These are phyloP conservation scores for Eimeria sp. DNA, from an alignment of 169 alveolate genomes.

Conservation along the genomic window DNA sequence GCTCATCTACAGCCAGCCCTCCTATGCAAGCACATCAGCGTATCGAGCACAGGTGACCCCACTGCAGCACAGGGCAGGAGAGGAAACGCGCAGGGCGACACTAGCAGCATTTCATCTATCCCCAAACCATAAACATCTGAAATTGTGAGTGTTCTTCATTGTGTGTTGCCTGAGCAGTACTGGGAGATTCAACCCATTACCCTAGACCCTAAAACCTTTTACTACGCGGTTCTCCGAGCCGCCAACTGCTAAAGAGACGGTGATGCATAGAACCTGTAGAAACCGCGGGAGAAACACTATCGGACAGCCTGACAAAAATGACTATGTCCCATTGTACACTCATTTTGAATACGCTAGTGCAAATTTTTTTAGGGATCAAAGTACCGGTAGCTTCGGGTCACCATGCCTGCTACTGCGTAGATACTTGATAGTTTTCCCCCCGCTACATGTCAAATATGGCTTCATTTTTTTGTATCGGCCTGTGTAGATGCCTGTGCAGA, in stretches of 20 bases:
- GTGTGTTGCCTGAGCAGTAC: neutral
- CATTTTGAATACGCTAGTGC: neutral
- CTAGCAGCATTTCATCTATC: neutral
- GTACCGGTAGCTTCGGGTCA: neutral
- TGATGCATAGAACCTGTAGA: neutral
- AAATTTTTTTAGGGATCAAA: neutral
- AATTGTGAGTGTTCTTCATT: neutral
- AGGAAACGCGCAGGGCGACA: neutral
- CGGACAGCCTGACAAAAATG: neutral
- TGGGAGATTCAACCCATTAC: neutral
- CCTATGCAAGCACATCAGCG: neutral
- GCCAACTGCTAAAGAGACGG: neutral
- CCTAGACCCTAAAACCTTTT: no score
- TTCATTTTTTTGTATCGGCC: neutral
- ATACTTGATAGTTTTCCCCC: neutral
- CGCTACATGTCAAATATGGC: neutral
- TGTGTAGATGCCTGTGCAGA: neutral
- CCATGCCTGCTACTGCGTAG: neutral
- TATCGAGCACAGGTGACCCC: slow-evolving; percentile 49
- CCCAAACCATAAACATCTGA: neutral
- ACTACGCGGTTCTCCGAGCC: neutral
- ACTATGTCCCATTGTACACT: neutral
- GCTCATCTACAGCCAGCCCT: neutral
- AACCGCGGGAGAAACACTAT: neutral
- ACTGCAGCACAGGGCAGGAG: neutral